Evolutionary conservation across 345 rosid species (phyloP), one percentile per base, ranked within the genome.

Genomic region (Noccaea bulbosa): DNA sequence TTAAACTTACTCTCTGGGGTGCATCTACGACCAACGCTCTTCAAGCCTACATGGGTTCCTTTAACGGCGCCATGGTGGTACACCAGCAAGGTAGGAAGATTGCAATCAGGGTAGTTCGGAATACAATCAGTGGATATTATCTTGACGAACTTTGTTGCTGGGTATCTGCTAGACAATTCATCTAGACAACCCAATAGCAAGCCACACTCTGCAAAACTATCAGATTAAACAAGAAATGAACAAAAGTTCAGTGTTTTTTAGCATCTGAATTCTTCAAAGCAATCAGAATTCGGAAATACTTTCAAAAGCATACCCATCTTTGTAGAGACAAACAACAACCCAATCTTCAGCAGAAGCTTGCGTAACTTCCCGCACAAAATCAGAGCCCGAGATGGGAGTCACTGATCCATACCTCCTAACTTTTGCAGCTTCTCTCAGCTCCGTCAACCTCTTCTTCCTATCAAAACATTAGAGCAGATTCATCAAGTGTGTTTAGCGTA

Each of bases 71-170:
- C 83, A 71, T 85, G 89, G 66, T 85, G 91, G 82, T 92, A 95
- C 61, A 92, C 98, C 79, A 92, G 54, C 51, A 95, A 56, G 52
- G 98, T 92, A 11, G 99, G 99, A 62, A 95, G 89, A 83, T 92
- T 92, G 16, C 78, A 70, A 69, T 92, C 97, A 2, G 98, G 99
- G 68, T 89, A 94, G 55, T 92, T 92, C 0, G 96, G 99, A 68
- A 94, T 94, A 77, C 98, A 94, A 66, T 94, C 98, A 2, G 97
- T 94, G 2, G 99, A 94, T 69, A 92, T 85, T 22, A 94, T 94
- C 80, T 92, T 94, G 35, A 94, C 98, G 72, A 94, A 94, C 84
- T 94, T 91, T 1, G 99, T 94, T 3, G 84, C 96, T 20, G 97
- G 93, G 73, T 94, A 91, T 84, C 81, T 88, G 30, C 78, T 70